Base-by-base conservation (phyloP, 768 basidiomycete genomes). In the Rhizopogon sp. region DNA sequence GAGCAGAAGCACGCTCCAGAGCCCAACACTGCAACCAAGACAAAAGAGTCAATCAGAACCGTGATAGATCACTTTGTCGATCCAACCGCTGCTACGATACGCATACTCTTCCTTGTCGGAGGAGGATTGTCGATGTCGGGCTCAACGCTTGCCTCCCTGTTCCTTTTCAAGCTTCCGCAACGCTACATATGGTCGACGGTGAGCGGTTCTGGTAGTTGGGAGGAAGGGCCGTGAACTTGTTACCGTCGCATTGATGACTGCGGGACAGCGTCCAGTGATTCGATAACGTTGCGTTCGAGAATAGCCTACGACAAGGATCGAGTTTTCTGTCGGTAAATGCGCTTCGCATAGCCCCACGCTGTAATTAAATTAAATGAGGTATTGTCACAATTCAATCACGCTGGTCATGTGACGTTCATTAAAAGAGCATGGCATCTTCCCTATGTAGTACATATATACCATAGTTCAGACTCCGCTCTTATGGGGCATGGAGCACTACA, bases 151-250 rank as follows among this genome's bases (percentile, higher is more conserved):
- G 25, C 46, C 1, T 66, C 64, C 37, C 69, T 56, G 4, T 52
- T 58, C 4, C 68, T 60, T 54, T 69, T 69, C 17, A 56, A 62
- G 56, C 31, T 65, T 65, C 22, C 47, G 47, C 35, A 28, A 37
- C n/a, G 69, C 60, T 56, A n/a, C n/a, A n/a, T n/a, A 56, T 69
- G 2, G 69, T 61, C 20, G 69, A 47, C 22, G 69, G 68, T 16
- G 68, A 69, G 53, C 58, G 60, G 0, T 59, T 60, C 17, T 70
- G 56, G 43, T 63, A 79, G 28, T 65, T 60, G 13, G 67, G 64
- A 1, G 75, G 63, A 6, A 83, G 79, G 0, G 77, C 75, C 33
- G 74, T 81, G 33, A 83, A 83, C 47, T 64, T 64, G 56, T 81
- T 82, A 20, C 20, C 20, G 20, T 20, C 20, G 20, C 20, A 20